Percentiles rank a stretch among this genome's conserved stretches.
These are phyloP conservation scores for Arthrobotrys sphaeroides DNA, from an alignment of 2,329 filamentous ascomycete species.

Conservation along the genomic window DNA sequence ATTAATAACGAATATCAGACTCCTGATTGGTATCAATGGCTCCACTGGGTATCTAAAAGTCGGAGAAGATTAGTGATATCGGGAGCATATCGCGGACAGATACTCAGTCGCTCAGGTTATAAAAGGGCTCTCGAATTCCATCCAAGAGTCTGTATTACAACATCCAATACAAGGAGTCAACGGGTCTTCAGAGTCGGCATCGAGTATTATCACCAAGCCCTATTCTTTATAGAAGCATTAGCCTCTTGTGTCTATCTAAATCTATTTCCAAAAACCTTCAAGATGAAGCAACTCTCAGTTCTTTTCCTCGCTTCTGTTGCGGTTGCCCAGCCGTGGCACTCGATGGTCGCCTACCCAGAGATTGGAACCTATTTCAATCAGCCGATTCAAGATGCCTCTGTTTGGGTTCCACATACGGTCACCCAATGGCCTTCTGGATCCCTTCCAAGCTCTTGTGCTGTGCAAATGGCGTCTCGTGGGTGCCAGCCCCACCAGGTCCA, in stretches of 20 bases:
- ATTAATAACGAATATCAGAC: background rate
- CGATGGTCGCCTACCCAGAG: constrained; percentile 31
- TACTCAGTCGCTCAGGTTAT: background rate
- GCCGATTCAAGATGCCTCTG: constrained; percentile 14
- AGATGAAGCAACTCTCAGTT: constrained; percentile 32
- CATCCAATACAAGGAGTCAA: background rate
- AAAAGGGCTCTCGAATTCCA: constrained; percentile 8
- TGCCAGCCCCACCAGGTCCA: constrained; percentile 23
- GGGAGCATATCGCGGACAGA: background rate
- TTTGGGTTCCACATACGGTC: constrained; percentile 25
- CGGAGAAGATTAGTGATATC: constrained; percentile 19
- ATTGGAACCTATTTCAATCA: constrained; percentile 22
- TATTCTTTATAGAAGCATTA: background rate
- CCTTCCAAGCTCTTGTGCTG: constrained; percentile 26
- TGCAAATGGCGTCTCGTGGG: constrained; percentile 30
- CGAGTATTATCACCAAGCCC: background rate
- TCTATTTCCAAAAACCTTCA: background rate
- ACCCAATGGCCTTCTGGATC: constrained; percentile 36
- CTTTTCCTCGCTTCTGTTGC: background rate
- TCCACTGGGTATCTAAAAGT: background rate
- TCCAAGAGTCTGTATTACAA: background rate
- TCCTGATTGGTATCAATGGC: background rate
- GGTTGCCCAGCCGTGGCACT: constrained; percentile 29
- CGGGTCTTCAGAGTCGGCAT: background rate
- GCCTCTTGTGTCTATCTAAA: background rate